Base-by-base conservation (phyloP, 2,329 filamentous ascomycete genomes). In the Fusarium equiseti region DNA sequence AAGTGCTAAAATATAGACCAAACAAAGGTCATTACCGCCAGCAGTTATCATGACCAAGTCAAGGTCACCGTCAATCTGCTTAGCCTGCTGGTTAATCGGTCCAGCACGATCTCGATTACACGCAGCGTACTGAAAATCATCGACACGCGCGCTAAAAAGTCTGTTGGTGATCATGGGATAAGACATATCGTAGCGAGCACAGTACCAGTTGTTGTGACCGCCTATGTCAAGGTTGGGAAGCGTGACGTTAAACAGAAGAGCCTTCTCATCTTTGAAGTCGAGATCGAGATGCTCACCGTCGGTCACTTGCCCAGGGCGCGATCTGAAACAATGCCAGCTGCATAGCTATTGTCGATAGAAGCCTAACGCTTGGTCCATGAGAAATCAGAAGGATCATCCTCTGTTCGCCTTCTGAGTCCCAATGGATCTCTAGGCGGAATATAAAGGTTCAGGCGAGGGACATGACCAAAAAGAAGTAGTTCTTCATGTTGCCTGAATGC, bases 41-140 rank as follows among this genome's bases (percentile, higher is more conserved):
- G 61, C 61, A 2, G 49, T 61, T 44, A 64, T 44, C 29, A 61
- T 49, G 2, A 45, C 57, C 35, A 64, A n/a, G 11, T 62, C 61
- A 2, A 61, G 57, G 11, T 50, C 58, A 0, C 56, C 61, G 0
- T 55, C 24, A 0, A 43, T 43, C 15, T 46, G 32, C 66, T 58
- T 0, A 0, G 51, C 62, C 3, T 63, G 51, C 5, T 63, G 45
- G 2, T 18, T 63, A 2, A 63, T 52, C 40, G 58, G 62, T 0
- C 45, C 51, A 20, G 38, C 48, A 24, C 62, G 62, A 43, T 63
- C 52, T 0, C 59, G 42, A 58, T 59, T 65, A 1, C 51, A 65
- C 20, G 59, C 62, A 3, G 51, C 24, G 16, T 63, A 65, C 40
- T 65, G 62, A 0, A 65, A 65, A 0, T 32, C 52, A 8, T 65